Evolutionary conservation across 257 asterid species (phyloP).

Genomic region (Linaria vulgaris): DNA sequence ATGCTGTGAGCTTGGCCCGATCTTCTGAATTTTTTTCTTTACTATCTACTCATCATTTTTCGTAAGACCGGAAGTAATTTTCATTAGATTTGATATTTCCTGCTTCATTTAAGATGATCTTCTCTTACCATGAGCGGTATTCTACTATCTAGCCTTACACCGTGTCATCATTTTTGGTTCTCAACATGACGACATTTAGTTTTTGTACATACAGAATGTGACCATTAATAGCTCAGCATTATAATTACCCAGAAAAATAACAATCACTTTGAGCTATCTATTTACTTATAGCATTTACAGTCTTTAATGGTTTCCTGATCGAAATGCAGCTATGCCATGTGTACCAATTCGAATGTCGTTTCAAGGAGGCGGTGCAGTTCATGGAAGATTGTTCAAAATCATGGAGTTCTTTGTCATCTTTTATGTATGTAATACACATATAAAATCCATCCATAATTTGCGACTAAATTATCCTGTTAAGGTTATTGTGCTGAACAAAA

Average conservation of each 20-base stretch:
- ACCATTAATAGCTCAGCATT: no score
- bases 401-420: constrained; percentile 83
- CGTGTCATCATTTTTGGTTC: no score
- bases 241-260: no score
- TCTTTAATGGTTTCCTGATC: constrained; percentile 20
- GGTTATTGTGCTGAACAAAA: constrained; percentile 30
- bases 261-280: no score
- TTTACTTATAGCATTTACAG: constrained; percentile 4
- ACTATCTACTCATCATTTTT: not conserved
- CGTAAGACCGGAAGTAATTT: no score
- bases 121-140: not conserved
- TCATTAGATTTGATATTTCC: not conserved
- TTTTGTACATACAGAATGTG: not conserved
- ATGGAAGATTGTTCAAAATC: constrained; percentile 76
- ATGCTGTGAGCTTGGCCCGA: constrained; percentile 64
- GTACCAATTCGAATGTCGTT: constrained; percentile 77
- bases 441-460: not conserved
- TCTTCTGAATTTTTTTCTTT: constrained; percentile 5
- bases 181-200: not conserved
- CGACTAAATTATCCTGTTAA: constrained; percentile 6
- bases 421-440: constrained; percentile 54
- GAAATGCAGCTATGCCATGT: constrained; percentile 88
- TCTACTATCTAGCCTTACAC: not conserved
- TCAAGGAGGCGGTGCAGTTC: constrained; percentile 88
- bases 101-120: not conserved